Conservation (phyloP, 495 filamentous ascomycete species). For the Penicillium herquei region DNA sequence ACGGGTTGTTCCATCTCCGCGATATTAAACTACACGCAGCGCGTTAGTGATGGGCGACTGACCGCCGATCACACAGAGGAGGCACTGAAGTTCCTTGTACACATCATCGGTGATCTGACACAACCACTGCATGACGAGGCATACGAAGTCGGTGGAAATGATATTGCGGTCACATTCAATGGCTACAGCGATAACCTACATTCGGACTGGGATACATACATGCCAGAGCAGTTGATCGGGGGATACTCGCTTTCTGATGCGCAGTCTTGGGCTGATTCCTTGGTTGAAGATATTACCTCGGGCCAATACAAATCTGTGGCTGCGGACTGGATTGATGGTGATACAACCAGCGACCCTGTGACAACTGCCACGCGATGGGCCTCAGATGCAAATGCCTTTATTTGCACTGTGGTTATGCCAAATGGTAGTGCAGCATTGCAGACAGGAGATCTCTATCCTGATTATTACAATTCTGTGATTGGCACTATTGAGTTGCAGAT, state of each 20-base stretch:
- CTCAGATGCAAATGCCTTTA: slow-evolving; percentile 53
- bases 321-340: slow-evolving; percentile 47
- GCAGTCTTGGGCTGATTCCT: slow-evolving; percentile 29
- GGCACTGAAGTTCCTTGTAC: slow-evolving; percentile 55
- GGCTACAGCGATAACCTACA: slow-evolving; percentile 59
- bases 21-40: slow-evolving; percentile 56
- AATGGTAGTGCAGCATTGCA: slow-evolving; percentile 22
- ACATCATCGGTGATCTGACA: slow-evolving; percentile 60
- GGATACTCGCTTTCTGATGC: slow-evolving; percentile 31
- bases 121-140: slow-evolving; percentile 64
- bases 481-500: slow-evolving; percentile 68
- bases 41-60: slow-evolving; percentile 21
- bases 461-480: slow-evolving; percentile 55
- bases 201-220: slow-evolving; percentile 62
- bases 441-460: slow-evolving; percentile 36
- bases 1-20: slow-evolving; percentile 60
- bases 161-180: slow-evolving; percentile 55
- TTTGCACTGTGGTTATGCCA: slow-evolving; percentile 54
- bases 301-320: slow-evolving; percentile 47
- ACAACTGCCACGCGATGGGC: slow-evolving; percentile 53
- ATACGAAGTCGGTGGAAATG: slow-evolving; percentile 57
- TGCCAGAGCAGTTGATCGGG: slow-evolving; percentile 56
- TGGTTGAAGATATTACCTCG: slow-evolving; percentile 43
- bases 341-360: slow-evolving; percentile 34
- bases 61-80: slow-evolving; percentile 13